Percentiles rank a stretch among this genome's conserved stretches.
These are phyloP conservation scores for Lasiodiplodia citricola DNA, from an alignment of 2,329 filamentous ascomycete genomes.

Conservation along the genomic window DNA sequence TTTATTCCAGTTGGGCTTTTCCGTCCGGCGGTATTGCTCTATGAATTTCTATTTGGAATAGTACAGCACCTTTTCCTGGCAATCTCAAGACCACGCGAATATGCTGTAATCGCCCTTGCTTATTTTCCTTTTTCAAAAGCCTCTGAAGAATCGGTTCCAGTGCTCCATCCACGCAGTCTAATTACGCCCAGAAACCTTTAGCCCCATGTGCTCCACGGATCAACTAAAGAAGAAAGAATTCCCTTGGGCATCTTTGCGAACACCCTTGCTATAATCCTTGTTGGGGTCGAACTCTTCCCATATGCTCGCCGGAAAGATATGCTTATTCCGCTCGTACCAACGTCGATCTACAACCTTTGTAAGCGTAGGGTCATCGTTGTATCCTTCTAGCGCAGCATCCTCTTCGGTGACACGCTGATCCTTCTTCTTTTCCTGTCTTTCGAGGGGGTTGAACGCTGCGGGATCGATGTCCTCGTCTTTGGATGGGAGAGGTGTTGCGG, in stretches of 20 bases:
- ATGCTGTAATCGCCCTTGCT: neutral
- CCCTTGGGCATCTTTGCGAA: constrained; percentile 82
- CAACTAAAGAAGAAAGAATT: constrained; percentile 80
- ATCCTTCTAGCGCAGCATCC: constrained; percentile 68
- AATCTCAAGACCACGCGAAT: neutral
- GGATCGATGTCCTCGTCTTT: constrained; percentile 32
- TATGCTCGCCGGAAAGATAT: constrained; percentile 94
- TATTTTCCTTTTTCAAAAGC: neutral
- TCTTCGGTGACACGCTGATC: constrained; percentile 33
- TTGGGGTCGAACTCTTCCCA: constrained; percentile 96
- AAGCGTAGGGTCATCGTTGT: constrained; percentile 73
- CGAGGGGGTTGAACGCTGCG: constrained; percentile 48
- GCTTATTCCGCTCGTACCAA: constrained; percentile 98
- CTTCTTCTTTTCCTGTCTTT: constrained; percentile 43
- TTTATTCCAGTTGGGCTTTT: neutral
- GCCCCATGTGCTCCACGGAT: neutral
- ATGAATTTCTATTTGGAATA: neutral
- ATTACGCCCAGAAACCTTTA: neutral
- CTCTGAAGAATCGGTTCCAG: neutral
- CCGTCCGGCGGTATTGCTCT: neutral
- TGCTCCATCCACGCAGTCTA: neutral
- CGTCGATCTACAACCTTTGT: constrained; percentile 95
- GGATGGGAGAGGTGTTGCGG: constrained; percentile 42
- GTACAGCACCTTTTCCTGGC: neutral
- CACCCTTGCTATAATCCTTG: constrained; percentile 78